Evolutionary conservation across 805 yeast genomes (phyloP).

Genomic region (Blastobotrys terrestris): DNA sequence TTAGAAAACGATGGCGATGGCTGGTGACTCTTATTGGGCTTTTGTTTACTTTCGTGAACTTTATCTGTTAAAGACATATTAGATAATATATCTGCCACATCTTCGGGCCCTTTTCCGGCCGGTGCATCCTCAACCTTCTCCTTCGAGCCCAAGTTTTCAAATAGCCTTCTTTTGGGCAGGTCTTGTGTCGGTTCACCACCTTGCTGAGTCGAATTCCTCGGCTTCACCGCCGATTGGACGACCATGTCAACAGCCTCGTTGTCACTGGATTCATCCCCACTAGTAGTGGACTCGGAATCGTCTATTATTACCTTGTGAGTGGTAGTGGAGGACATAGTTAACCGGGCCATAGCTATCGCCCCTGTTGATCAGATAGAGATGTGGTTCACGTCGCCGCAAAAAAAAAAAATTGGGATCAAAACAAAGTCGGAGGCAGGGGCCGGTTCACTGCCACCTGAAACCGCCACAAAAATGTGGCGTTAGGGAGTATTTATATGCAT

Average conservation of each 20-base stretch:
- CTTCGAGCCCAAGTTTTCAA: neutral
- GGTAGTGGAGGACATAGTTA: no score
- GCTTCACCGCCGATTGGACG: neutral
- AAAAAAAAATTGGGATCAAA: neutral
- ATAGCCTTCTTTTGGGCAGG: neutral
- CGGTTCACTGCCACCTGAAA: neutral
- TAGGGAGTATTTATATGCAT: no score
- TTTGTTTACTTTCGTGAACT: neutral
- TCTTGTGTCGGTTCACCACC: neutral
- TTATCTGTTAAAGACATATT: neutral
- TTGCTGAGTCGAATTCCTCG: neutral
- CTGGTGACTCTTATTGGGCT: neutral
- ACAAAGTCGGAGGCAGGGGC: neutral
- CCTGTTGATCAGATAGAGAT: no score
- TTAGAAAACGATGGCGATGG: neutral
- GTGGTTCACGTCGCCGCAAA: neutral
- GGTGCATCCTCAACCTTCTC: neutral
- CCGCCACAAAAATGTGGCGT: neutral
- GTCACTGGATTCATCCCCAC: neutral
- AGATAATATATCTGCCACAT: neutral
- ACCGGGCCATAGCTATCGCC: no score
- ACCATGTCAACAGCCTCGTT: neutral
- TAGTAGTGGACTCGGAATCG: neutral
- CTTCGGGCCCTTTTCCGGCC: no score
- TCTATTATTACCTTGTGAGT: neutral